Conservation (phyloP, 148 eudicot genomes). For the Vaccinium darrowii region DNA sequence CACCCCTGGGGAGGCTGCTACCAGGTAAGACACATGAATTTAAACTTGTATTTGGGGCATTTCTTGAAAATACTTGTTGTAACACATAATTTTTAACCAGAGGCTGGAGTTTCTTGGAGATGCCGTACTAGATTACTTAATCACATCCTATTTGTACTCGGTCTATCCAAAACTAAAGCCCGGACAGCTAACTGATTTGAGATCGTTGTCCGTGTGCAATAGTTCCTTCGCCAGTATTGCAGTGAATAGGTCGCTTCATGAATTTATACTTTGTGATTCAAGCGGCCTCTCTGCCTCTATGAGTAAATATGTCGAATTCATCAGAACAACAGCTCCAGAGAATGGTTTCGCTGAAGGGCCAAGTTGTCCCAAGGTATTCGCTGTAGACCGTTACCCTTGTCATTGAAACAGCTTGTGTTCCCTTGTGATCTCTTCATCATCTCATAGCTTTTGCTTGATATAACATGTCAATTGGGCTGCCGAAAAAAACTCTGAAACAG, state of each 20-base stretch:
- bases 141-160: conserved; percentile 84
- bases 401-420: neutral
- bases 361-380: conserved; percentile 75
- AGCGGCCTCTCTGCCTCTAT: conserved; percentile 46
- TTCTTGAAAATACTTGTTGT: conserved; percentile 10
- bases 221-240: conserved; percentile 72
- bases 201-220: conserved; percentile 78
- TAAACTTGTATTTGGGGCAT: neutral
- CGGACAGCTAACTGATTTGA: conserved; percentile 92
- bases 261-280: conserved; percentile 58
- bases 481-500: neutral
- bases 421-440: neutral
- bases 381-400: neutral
- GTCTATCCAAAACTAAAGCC: conserved; percentile 79
- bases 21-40: conserved; percentile 50
- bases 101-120: conserved; percentile 97
- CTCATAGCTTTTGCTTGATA: conserved; percentile 1
- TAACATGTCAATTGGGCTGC: neutral
- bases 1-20: conserved; percentile 80
- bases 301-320: conserved; percentile 45
- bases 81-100: conserved; percentile 40
- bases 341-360: conserved; percentile 51
- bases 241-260: conserved; percentile 49
- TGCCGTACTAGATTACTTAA: conserved; percentile 89
- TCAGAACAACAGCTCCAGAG: conserved; percentile 29